phyloP scores from a whole-genome alignment of 768 basidiomycete genomes.

The Mycena maculata region DNA sequence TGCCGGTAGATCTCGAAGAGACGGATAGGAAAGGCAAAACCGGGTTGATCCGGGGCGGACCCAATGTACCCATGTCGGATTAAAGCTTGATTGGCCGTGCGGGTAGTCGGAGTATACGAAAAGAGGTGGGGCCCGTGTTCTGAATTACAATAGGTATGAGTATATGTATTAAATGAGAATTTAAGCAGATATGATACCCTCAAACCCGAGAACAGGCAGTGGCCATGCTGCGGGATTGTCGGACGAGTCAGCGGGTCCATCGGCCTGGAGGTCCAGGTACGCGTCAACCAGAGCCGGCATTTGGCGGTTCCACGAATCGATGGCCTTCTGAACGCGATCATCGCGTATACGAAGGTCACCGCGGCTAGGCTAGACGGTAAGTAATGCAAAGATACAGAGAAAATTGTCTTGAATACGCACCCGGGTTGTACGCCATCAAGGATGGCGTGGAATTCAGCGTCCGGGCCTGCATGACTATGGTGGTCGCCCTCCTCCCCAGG shows the following conservation, averaged over 20 bases:
- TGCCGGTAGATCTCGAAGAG: constrained; percentile 41
- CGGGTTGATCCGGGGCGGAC: background rate
- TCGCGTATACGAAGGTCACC: background rate
- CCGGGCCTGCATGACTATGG: constrained; percentile 6
- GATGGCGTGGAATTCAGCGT: background rate
- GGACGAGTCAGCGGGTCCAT: background rate
- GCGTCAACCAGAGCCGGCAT: background rate
- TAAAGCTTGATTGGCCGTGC: background rate
- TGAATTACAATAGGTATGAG: background rate
- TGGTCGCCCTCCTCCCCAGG: constrained; percentile 5
- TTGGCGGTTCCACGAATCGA: background rate
- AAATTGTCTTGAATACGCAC: background rate
- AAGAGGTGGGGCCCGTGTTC: background rate
- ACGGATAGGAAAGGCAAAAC: constrained; percentile 31
- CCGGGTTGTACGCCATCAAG: background rate
- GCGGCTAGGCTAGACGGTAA: background rate
- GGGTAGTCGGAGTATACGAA: too few relatives aligned
- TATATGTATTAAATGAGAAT: background rate
- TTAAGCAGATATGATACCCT: background rate
- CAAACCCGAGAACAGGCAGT: background rate
- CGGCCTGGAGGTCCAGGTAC: background rate
- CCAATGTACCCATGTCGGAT: background rate
- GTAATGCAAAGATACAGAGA: background rate
- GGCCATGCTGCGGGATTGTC: background rate
- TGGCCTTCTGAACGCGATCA: background rate